Evolutionary conservation across 1,284 basidiomycete species (phyloP).

Genomic region (Trametes polyzona): DNA sequence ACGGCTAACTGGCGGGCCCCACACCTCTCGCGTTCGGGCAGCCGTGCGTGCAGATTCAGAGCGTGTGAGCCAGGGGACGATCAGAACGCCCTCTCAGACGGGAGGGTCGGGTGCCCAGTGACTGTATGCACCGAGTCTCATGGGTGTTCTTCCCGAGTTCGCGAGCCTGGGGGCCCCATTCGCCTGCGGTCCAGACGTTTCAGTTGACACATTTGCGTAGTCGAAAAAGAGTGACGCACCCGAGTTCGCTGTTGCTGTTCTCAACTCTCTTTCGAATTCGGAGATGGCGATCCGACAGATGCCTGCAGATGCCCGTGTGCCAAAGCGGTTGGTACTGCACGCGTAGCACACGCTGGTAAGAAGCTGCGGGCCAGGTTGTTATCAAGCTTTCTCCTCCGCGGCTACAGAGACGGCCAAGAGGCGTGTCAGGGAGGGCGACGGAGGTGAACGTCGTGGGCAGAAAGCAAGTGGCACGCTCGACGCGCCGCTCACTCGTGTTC

Average conservation of each 20-base stretch:
- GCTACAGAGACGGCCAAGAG: not conserved
- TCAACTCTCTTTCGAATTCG: not conserved
- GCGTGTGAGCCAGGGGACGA: not conserved
- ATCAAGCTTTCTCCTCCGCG: not conserved
- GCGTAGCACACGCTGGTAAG: not conserved
- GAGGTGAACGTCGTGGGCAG: not conserved
- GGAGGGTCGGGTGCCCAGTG: not conserved
- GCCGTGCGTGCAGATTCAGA: not conserved
- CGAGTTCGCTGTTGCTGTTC: not conserved
- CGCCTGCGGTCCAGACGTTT: not conserved
- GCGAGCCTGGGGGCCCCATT: not conserved
- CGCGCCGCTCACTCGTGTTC: not conserved
- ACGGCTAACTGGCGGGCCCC: conserved; percentile 4
- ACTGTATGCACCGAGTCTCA: not conserved
- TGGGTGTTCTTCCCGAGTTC: not conserved
- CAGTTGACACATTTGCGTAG: not conserved
- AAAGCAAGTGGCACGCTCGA: not conserved
- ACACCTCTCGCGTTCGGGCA: not conserved
- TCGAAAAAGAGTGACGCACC: not conserved
- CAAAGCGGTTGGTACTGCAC: not conserved
- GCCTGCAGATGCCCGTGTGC: conserved; percentile 1
- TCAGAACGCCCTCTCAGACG: not conserved
- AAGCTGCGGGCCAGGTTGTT: not conserved
- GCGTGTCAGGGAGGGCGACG: not conserved
- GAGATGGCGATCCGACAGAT: not conserved